These are phyloP conservation scores for Quercus wislizeni DNA, from an alignment of 306 rosid genomes.

Conservation along the genomic window DNA sequence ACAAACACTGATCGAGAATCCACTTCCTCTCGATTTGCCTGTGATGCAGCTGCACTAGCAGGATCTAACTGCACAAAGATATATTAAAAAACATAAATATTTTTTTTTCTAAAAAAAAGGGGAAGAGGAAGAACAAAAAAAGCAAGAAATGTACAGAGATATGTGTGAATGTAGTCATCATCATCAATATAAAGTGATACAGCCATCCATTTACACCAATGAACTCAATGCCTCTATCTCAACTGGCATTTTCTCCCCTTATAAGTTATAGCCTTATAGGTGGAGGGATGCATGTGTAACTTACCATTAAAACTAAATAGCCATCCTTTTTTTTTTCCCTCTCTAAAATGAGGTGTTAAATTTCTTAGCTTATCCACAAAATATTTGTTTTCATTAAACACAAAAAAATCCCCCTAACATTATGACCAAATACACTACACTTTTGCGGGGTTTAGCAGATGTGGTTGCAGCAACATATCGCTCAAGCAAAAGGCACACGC, in stretches of 20 bases:
- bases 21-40: conserved; percentile 69
- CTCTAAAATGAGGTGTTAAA: neutral
- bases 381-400: neutral
- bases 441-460: too few relatives aligned
- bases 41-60: conserved; percentile 52
- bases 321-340: too few relatives aligned
- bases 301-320: too few relatives aligned
- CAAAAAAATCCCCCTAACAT: neutral
- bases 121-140: neutral
- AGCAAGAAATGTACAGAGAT: neutral
- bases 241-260: too few relatives aligned
- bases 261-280: too few relatives aligned
- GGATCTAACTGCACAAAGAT: conserved; percentile 46
- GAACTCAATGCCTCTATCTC: too few relatives aligned
- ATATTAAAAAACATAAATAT: conserved; percentile 8
- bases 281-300: too few relatives aligned
- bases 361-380: neutral
- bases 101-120: neutral
- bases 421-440: neutral
- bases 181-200: neutral
- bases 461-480: too few relatives aligned
- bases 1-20: conserved; percentile 84
- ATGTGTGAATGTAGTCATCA: neutral
- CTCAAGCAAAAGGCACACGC: too few relatives aligned
- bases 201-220: too few relatives aligned